Conservation (phyloP, 2,329 filamentous ascomycete species). For the Beauveria scarabaeidicola region DNA sequence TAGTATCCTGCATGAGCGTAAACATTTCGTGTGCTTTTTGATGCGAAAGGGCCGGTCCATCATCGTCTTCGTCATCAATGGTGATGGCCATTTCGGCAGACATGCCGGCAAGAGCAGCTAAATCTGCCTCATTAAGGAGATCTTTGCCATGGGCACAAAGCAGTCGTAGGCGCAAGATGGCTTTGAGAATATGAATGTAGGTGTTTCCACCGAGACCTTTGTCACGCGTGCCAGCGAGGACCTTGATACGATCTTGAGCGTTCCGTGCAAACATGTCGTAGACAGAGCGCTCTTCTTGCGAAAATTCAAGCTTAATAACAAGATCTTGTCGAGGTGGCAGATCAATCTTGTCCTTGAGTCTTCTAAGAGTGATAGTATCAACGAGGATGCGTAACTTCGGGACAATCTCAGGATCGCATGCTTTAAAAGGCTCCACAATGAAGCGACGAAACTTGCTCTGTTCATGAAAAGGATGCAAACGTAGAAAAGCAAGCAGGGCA, state of each 20-base stretch:
- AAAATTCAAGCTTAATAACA: constrained; percentile 67
- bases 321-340: constrained; percentile 67
- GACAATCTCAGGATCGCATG: constrained; percentile 73
- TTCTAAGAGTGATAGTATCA: constrained; percentile 86
- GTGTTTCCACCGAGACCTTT: constrained; percentile 70
- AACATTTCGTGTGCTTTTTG: constrained; percentile 80
- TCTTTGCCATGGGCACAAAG: constrained; percentile 94
- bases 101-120: constrained; percentile 70
- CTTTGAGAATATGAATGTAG: constrained; percentile 90
- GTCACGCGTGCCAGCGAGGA: constrained; percentile 50
- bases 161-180: constrained; percentile 79
- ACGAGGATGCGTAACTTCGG: constrained; percentile 82
- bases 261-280: constrained; percentile 82
- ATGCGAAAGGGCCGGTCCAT: constrained; percentile 50
- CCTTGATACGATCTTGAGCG: constrained; percentile 69
- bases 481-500: constrained; percentile 76
- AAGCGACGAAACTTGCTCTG: constrained; percentile 65
- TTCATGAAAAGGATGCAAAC: constrained; percentile 77
- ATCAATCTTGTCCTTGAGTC: constrained; percentile 84
- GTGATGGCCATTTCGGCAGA: constrained; percentile 83
- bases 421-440: constrained; percentile 81
- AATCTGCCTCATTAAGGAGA: constrained; percentile 73
- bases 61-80: constrained; percentile 69
- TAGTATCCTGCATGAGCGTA: constrained; percentile 73
- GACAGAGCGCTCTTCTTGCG: constrained; percentile 61